Conservation (phyloP, 2,329 filamentous ascomycete genomes). For the Botrytis aclada region DNA sequence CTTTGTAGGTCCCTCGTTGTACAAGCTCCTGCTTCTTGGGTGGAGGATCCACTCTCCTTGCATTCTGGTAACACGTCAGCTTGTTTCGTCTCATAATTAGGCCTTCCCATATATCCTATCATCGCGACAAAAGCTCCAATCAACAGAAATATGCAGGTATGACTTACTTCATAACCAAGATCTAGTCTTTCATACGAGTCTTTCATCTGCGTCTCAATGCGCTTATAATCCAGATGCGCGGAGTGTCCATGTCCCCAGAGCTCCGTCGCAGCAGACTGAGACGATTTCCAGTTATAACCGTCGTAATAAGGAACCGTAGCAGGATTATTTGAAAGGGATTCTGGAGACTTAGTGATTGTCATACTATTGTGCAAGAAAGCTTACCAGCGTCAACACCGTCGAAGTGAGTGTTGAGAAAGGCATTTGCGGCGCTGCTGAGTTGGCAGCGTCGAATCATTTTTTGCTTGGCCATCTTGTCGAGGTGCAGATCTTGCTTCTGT, state of each 20-base stretch:
- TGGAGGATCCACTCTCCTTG: neutral
- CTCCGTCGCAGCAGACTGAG: neutral
- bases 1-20: neutral
- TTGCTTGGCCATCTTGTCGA: neutral
- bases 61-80: neutral
- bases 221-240: fast-evolving
- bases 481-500: neutral
- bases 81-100: neutral
- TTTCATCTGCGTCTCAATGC: neutral
- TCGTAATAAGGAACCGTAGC: neutral
- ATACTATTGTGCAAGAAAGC: neutral
- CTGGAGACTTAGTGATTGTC: neutral
- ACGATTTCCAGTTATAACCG: neutral
- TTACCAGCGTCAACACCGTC: neutral
- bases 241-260: fast-evolving
- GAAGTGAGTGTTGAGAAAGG: fast-evolving
- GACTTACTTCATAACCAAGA: neutral
- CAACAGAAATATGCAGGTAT: neutral
- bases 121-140: neutral
- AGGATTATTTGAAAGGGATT: fast-evolving
- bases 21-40: fast-evolving
- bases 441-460: neutral
- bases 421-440: neutral
- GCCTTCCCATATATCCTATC: neutral
- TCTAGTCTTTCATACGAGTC: neutral